Conservation (phyloP, 2,329 filamentous ascomycete species). For the Knufia petricola region DNA sequence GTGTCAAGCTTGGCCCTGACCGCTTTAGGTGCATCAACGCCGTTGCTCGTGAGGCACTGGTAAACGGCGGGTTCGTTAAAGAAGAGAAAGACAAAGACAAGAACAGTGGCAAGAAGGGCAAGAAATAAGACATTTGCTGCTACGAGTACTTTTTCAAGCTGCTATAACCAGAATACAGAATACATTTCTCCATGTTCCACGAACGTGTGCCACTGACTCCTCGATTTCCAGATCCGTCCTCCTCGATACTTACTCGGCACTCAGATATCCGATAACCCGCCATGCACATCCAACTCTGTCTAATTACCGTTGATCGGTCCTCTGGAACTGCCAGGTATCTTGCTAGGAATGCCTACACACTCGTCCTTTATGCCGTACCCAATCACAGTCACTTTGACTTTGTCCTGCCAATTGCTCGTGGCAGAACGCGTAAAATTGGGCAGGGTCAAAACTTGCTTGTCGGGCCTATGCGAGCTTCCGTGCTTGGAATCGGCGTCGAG, state of each 20-base stretch:
- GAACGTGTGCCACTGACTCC: too few relatives aligned
- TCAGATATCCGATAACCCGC: too few relatives aligned
- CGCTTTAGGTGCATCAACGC: conserved; percentile 85
- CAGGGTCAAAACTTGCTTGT: background rate
- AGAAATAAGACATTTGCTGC: conserved; percentile 14
- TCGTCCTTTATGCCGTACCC: too few relatives aligned
- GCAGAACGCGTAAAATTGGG: background rate
- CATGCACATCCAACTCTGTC: too few relatives aligned
- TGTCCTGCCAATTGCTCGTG: background rate
- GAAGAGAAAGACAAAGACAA: conserved; percentile 35
- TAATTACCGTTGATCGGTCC: too few relatives aligned
- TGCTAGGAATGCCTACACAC: too few relatives aligned
- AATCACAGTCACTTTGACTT: background rate
- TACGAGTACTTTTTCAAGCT: too few relatives aligned
- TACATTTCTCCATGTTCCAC: too few relatives aligned
- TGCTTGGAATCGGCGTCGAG: conserved; percentile 7
- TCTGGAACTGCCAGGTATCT: too few relatives aligned
- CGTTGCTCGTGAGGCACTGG: conserved; percentile 72
- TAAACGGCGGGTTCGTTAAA: conserved; percentile 61
- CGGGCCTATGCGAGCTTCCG: conserved; percentile 1
- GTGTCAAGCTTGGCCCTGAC: conserved; percentile 76
- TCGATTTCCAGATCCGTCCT: too few relatives aligned
- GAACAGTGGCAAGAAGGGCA: conserved; percentile 12
- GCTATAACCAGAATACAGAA: too few relatives aligned
- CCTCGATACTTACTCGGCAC: too few relatives aligned